Base-by-base conservation (phyloP, 2,329 filamentous ascomycete species). In the Stromatinia cepivora region DNA sequence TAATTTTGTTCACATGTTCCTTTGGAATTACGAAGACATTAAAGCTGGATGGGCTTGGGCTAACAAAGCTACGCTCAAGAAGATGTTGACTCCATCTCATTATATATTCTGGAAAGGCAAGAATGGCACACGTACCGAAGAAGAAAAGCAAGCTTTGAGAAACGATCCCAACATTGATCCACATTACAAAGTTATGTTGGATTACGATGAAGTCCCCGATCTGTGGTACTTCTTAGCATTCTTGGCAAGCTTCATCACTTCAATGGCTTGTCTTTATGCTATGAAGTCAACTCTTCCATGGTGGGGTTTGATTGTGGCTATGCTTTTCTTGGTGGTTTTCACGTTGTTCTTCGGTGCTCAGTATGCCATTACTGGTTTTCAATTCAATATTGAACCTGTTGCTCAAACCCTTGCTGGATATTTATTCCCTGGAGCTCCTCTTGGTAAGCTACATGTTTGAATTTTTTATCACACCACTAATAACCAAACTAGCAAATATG, bases 161-260 rank as follows among this genome's bases (percentile, higher is more conserved):
- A 52, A 66, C 22, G 68, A 74, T 53, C 72, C 71, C 3, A 65
- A 63, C 22, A 68, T 75, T 50, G 82, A 83, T 67, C 81, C 81
- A 4, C 82, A 83, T 72, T 83, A 82, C 73, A 78, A 76, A 58
- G 69, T 81, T 52, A 82, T 82, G 80, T 53, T 74, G 28, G 80
- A 81, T 48, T 89, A 87, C 76, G 82, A 82, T 71, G 80, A 85
- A 57, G 83, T 83, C 0, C 87, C 87, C 0, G 76, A 84, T 57
- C 87, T 84, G 84, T 89, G 87, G 87, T 89, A 87, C 69, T 79
- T 86, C 25, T 81, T 85, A 28, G 68, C 36, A 34, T 67, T 70
- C 13, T 70, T 81, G 6, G 34, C 81, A 67, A 84, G 85, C 77
- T 80, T 86, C 25, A 83, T 77, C 1, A 77, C 87, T 1, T 72